Conservation (phyloP, 2,329 filamentous ascomycete species). For the Emergomyces orientalis region DNA sequence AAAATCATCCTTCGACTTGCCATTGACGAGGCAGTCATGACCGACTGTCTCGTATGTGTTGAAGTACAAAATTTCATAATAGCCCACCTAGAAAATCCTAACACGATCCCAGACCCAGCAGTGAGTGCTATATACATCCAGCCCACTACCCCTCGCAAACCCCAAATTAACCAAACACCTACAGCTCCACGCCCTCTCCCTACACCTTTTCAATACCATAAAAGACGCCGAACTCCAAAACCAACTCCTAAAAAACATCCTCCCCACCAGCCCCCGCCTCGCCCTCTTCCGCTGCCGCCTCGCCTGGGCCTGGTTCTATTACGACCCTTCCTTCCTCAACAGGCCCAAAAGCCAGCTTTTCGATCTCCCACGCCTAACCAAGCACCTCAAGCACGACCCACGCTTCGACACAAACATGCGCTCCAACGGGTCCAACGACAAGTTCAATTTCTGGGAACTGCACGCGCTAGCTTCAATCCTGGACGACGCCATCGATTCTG, state of each 20-base stretch:
- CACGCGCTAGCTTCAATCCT: constrained; percentile 58
- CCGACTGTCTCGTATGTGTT: constrained; percentile 23
- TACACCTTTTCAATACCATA: constrained; percentile 27
- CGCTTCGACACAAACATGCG: constrained; percentile 24
- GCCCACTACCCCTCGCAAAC: no score
- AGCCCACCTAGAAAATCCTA: constrained; percentile 18
- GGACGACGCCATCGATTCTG: constrained; percentile 65
- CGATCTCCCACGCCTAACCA: constrained; percentile 24
- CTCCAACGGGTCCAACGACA: neutral
- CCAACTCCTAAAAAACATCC: constrained; percentile 33
- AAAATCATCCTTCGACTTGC: constrained; percentile 30
- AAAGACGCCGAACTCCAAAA: constrained; percentile 31
- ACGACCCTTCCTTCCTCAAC: constrained; percentile 21
- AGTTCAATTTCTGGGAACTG: constrained; percentile 57
- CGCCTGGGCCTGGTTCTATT: constrained; percentile 29
- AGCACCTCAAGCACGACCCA: constrained; percentile 20
- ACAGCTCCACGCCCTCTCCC: constrained; percentile 26
- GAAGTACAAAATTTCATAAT: constrained; percentile 28
- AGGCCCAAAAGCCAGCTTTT: constrained; percentile 23
- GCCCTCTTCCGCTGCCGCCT: constrained; percentile 35
- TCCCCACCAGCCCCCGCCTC: constrained; percentile 29
- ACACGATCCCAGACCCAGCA: constrained; percentile 1
- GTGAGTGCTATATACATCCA: constrained; percentile 15
- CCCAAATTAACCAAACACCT: constrained; percentile 12
- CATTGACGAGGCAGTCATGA: constrained; percentile 27